phyloP scores from a whole-genome alignment of 257 asterid species.

The Cynanchum wilfordii region DNA sequence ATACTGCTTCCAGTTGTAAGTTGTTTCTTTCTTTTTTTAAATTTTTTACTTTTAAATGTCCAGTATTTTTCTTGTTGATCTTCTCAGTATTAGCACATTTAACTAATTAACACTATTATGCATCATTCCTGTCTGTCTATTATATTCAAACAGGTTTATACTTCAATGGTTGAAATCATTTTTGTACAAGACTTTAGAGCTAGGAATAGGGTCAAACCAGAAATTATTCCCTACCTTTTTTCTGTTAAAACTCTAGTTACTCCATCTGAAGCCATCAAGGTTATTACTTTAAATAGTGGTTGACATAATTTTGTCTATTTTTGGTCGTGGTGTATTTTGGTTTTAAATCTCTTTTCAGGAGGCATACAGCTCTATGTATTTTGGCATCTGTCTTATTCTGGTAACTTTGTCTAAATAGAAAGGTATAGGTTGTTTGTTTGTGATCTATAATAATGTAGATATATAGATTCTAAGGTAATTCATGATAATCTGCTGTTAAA shows the following conservation, averaged over 20 bases:
- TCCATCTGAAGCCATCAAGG: not conserved
- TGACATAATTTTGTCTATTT: not conserved
- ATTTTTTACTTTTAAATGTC: not conserved
- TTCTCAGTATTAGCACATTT: not conserved
- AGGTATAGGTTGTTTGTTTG: not conserved
- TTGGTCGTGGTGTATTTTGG: too few relatives aligned
- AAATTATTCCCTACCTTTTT: not conserved
- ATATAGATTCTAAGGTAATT: not conserved
- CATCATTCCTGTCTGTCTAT: not conserved
- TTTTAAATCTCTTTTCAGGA: not conserved
- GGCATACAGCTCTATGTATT: not conserved
- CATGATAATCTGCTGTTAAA: not conserved
- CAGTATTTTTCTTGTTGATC: not conserved
- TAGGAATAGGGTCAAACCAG: not conserved
- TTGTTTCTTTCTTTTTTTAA: slow-evolving; percentile 10
- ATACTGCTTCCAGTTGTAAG: slow-evolving; percentile 79
- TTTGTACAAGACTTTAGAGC: not conserved
- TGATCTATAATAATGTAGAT: not conserved
- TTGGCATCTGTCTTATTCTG: not conserved
- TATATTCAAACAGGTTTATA: not conserved
- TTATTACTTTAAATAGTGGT: not conserved
- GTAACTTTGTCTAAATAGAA: not conserved
- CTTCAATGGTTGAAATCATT: not conserved
- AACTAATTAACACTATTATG: not conserved
- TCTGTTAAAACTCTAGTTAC: not conserved